Evolutionary conservation across 2,329 filamentous ascomycete species (phyloP).

Genomic region (Apiospora rasikravindrae): DNA sequence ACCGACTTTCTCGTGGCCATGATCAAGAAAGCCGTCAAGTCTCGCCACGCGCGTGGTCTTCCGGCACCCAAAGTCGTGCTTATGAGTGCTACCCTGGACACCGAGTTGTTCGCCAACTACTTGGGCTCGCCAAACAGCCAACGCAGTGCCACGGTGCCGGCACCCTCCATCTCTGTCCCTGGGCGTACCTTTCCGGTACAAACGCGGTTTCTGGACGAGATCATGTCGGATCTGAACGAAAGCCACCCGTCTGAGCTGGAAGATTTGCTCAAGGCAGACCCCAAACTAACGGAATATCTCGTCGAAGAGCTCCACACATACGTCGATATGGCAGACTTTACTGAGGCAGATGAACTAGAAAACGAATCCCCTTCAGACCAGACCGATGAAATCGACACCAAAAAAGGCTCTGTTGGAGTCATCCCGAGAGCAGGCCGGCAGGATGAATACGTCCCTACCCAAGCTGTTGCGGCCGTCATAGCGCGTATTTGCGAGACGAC

Average conservation of each 20-base stretch:
- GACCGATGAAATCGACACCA: not conserved
- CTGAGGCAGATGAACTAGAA: not conserved
- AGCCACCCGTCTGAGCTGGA: not conserved
- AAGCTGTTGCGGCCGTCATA: slow-evolving; percentile 49
- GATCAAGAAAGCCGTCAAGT: not conserved
- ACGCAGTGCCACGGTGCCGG: not conserved
- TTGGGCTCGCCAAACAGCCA: not conserved
- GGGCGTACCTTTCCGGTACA: slow-evolving; percentile 21
- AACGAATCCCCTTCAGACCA: not conserved
- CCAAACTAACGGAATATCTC: not conserved
- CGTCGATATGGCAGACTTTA: not conserved
- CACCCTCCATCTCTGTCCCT: slow-evolving; percentile 20
- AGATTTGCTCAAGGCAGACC: not conserved
- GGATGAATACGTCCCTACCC: slow-evolving; percentile 40
- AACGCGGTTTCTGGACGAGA: slow-evolving; percentile 7
- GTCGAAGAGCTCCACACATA: not conserved
- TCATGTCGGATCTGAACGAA: slow-evolving; percentile 8
- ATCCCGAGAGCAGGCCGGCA: not conserved
- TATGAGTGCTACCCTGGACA: slow-evolving; percentile 23
- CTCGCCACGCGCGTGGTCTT: not conserved
- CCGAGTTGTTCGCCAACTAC: slow-evolving; percentile 21
- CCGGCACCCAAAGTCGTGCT: slow-evolving; percentile 21
- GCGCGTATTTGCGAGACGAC: slow-evolving; percentile 51
- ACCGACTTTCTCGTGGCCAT: slow-evolving; percentile 15
- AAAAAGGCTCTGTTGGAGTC: not conserved